These are phyloP conservation scores for Eucalyptus caleyi DNA, from an alignment of 345 rosid species.

Conservation along the genomic window DNA sequence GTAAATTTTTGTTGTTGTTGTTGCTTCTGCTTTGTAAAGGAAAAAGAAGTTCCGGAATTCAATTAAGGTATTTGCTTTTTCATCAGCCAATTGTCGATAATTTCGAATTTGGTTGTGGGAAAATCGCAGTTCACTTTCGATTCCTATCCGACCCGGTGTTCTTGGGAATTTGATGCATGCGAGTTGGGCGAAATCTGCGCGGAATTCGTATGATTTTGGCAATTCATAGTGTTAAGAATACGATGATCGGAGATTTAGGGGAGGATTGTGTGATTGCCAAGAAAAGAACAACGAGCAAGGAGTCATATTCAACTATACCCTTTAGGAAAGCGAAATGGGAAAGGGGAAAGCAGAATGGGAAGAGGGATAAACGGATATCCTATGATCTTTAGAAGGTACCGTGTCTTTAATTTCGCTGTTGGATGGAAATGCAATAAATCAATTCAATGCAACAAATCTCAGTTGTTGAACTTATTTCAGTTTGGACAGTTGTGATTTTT, in stretches of 20 bases:
- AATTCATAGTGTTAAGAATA: neutral
- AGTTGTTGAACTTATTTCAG: neutral
- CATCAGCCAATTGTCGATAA: neutral
- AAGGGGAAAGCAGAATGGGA: neutral
- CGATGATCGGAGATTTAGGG: neutral
- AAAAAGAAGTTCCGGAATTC: neutral
- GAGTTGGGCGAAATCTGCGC: neutral
- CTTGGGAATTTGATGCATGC: neutral
- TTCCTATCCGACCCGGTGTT: neutral
- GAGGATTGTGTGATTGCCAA: neutral
- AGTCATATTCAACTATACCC: neutral
- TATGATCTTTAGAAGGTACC: neutral
- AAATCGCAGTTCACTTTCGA: neutral
- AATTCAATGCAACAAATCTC: neutral
- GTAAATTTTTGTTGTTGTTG: neutral
- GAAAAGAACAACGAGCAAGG: neutral
- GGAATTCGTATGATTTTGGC: neutral
- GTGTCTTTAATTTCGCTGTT: neutral
- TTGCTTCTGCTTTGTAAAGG: neutral
- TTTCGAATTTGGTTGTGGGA: neutral
- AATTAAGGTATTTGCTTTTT: neutral
- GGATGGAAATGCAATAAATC: neutral
- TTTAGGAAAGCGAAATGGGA: neutral
- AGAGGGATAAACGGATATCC: neutral
- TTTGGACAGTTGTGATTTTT: neutral